Evolutionary conservation across 2,329 filamentous ascomycete genomes (phyloP), one percentile per base, ranked within the genome.

Genomic region (Pseudocercospora musae): DNA sequence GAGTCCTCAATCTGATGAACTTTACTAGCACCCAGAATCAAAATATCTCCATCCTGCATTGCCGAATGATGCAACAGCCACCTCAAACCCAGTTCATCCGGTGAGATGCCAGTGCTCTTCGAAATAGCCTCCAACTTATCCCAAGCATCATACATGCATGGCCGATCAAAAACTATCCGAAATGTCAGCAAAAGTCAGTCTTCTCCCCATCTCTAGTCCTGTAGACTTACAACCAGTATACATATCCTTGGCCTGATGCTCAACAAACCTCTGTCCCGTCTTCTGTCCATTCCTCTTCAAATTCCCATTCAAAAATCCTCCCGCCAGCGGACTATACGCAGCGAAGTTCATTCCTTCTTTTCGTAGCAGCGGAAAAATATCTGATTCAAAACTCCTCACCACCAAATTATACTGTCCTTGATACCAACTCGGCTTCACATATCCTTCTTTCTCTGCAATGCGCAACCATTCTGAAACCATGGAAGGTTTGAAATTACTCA

Each of bases 401-500:
- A 58, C n/a, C 7, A 58, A 44, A 44, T 62, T 64, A 46, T 64
- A 62, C 21, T 61, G 58, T 31, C 59, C 59, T 23, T 64, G 62
- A 29, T 48, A 62, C 50, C 60, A 54, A 8, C 52, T 59, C 20
- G 62, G 62, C 11, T 37, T 56, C 31, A 64, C 46, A 44, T 52
- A 62, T 3, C 56, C 59, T 31, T 64, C 59, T 20, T 31, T 37
- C 42, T 59, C 50, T 5, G 59, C 56, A 33, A 59, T 37, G 6
- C 18, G 20, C 27, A 59, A 18, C 31, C 56, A 62, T 15, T 64
- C 49, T 27, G 57, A 33, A 13, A 62, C 42, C 57, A 66, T 83
- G 78, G 75, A 75, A 78, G 0, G 79, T 69, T 68, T 71, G 62
- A 75, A 82, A 66, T 83, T 83, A 61, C 73, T 76, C 49, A 83